Conservation (phyloP, 2,329 filamentous ascomycete species). For the Leptographium lundbergii region DNA sequence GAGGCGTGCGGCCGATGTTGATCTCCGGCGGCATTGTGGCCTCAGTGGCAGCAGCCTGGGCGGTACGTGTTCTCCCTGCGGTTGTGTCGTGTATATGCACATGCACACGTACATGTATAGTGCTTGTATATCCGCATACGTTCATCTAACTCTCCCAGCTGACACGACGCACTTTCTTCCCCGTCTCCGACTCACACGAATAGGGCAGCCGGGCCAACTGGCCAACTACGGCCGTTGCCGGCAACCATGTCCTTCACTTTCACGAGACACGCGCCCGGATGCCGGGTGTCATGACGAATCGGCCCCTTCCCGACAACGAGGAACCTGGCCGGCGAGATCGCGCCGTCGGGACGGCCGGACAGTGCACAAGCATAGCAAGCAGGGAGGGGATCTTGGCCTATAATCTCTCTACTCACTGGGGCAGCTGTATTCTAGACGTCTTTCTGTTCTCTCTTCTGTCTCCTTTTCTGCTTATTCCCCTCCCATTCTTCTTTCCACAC, state of each 20-base stretch:
- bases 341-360: background rate
- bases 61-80: slow-evolving; percentile 47
- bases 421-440: slow-evolving; percentile 1
- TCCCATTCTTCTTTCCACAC: background rate
- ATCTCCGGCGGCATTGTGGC: slow-evolving; percentile 88
- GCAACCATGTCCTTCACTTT: background rate
- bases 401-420: slow-evolving; percentile 10
- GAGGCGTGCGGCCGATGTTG: slow-evolving; percentile 81
- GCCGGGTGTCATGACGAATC: background rate
- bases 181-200: slow-evolving; percentile 5
- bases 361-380: slow-evolving; percentile 1
- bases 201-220: background rate
- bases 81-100: no score
- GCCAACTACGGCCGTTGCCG: background rate
- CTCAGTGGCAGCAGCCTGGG: slow-evolving; percentile 74
- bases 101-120: no score
- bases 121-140: no score
- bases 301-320: background rate
- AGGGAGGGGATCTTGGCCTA: background rate
- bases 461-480: background rate
- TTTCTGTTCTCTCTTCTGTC: slow-evolving; percentile 1
- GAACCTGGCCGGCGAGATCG: background rate
- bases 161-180: slow-evolving; percentile 15
- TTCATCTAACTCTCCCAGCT: slow-evolving; percentile 5
- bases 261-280: background rate